Percentiles rank a stretch among this genome's conserved stretches.
Conservation (phyloP, 2,329 filamentous ascomycete genomes). For the Beauveria australis region DNA sequence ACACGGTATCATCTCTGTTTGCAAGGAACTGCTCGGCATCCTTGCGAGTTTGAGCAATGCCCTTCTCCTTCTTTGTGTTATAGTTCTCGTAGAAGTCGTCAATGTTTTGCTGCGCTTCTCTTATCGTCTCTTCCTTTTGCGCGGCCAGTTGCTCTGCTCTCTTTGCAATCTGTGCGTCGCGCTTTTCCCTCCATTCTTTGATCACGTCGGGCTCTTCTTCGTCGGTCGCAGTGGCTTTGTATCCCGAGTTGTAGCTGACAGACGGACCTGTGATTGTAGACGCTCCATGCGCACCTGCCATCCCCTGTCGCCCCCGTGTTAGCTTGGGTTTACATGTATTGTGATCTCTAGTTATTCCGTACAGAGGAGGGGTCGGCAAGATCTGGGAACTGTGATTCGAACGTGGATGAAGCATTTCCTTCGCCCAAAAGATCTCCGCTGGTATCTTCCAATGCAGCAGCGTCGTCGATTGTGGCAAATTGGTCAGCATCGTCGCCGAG, state of each 20-base stretch:
- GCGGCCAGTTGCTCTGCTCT: slow-evolving; percentile 75
- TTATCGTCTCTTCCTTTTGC: slow-evolving; percentile 77
- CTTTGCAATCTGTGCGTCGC: slow-evolving; percentile 74
- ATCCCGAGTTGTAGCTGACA: slow-evolving; percentile 54
- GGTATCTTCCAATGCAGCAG: slow-evolving; percentile 54
- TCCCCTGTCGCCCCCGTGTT: slow-evolving; percentile 18
- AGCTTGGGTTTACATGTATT: slow-evolving; percentile 10
- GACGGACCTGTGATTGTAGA: slow-evolving; percentile 62
- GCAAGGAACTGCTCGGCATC: slow-evolving; percentile 91
- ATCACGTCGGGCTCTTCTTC: slow-evolving; percentile 87
- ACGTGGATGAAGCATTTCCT: slow-evolving; percentile 48
- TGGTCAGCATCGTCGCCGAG: slow-evolving; percentile 90
- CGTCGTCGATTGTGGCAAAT: slow-evolving; percentile 72
- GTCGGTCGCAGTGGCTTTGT: slow-evolving; percentile 47
- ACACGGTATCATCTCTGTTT: slow-evolving; percentile 83
- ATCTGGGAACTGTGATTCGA: slow-evolving; percentile 87
- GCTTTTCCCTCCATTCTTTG: slow-evolving; percentile 84
- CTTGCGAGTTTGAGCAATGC: slow-evolving; percentile 74
- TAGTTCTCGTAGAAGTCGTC: slow-evolving; percentile 99
- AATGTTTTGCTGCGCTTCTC: slow-evolving; percentile 86
- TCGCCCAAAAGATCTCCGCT: slow-evolving; percentile 66
- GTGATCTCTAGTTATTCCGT: slow-evolving; percentile 11
- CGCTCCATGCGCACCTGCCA: slow-evolving; percentile 20
- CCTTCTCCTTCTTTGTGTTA: slow-evolving; percentile 96
- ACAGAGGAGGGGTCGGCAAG: slow-evolving; percentile 41